Conservation (phyloP, 1,284 basidiomycete species). For the Heterobasidion annosum region DNA sequence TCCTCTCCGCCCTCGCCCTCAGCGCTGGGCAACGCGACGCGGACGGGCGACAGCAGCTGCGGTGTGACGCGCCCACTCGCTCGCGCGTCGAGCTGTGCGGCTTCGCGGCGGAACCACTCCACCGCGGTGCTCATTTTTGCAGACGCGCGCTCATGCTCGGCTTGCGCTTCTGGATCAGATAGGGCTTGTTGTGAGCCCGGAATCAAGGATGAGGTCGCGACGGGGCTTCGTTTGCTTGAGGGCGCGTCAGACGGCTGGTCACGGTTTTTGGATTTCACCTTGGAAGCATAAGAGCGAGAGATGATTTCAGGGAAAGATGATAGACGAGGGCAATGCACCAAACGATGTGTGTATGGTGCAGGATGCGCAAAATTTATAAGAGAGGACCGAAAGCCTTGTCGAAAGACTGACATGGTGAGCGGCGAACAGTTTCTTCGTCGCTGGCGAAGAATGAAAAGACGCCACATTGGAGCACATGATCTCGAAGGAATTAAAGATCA, state of each 20-base stretch:
- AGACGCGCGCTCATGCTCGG: constrained; percentile 24
- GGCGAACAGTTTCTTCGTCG: no score
- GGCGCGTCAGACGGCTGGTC: not conserved
- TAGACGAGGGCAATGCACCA: no score
- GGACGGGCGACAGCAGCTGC: constrained; percentile 57
- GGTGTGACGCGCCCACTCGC: constrained; percentile 70
- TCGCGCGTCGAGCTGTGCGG: constrained; percentile 56
- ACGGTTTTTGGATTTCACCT: constrained; percentile 6
- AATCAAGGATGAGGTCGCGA: constrained; percentile 35
- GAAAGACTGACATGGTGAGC: not conserved
- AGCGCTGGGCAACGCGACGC: constrained; percentile 38
- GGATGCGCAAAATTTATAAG: not conserved
- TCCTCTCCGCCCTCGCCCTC: constrained; percentile 1
- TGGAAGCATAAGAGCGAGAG: constrained; percentile 10
- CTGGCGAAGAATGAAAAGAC: no score
- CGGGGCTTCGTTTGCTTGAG: constrained; percentile 21
- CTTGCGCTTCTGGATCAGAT: constrained; percentile 33
- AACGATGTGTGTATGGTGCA: no score
- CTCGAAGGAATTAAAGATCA: no score
- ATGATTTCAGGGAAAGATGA: no score
- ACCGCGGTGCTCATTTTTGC: constrained; percentile 52
- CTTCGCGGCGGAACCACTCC: constrained; percentile 67
- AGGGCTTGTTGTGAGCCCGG: constrained; percentile 52
- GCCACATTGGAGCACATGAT: no score
- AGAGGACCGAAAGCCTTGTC: not conserved